Evolutionary conservation across 441 rosid species (phyloP), one percentile per base, ranked within the genome.

Genomic region (Bruguiera hainesii): DNA sequence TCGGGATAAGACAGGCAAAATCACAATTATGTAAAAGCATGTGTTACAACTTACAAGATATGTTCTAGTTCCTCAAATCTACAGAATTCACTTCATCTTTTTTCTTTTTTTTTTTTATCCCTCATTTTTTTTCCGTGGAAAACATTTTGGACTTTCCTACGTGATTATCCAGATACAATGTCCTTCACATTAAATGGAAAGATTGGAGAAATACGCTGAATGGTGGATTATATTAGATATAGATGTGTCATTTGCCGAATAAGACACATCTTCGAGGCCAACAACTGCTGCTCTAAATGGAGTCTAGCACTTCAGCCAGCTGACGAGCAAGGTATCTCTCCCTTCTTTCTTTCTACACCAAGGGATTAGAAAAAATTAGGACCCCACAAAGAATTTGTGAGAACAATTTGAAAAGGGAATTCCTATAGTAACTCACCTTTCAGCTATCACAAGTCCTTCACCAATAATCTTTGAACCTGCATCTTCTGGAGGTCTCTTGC

Each of bases 361-460:
- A 65, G 56, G 28, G 61, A 63, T 46, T 55, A 53, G 51, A 29
- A 33, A 23, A 55, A n/a, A 49, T 50, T 46, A 65, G 15, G 1
- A 13, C 33, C 29, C 30, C 6, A 8, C 1, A 56, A 19, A 46
- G 28, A 18, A 21, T 0, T 11, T 6, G 15, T 1, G 4, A 6
- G 23, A 29, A 61, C 56, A 65, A 50, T 50, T 37, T 50, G 30
- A 1, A 9, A 31, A 19, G 28, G 10, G 57, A 53, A 53, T 0
- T 19, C 13, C 21, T 20, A 49, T 6, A 48, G 42, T 28, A 56
- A 80, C 90, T 81, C 66, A 87, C 93, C 91, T 91, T 84, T 88
- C 89, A 69, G 86, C 89, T 73, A 86, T 83, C 28, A 86, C 91
- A 19, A 88, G 88, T 67, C 91, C 91, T 83, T 84, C 91, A 51